Base-by-base conservation (phyloP, 2,329 filamentous ascomycete genomes). In the Ceratocystiopsis minuta region DNA sequence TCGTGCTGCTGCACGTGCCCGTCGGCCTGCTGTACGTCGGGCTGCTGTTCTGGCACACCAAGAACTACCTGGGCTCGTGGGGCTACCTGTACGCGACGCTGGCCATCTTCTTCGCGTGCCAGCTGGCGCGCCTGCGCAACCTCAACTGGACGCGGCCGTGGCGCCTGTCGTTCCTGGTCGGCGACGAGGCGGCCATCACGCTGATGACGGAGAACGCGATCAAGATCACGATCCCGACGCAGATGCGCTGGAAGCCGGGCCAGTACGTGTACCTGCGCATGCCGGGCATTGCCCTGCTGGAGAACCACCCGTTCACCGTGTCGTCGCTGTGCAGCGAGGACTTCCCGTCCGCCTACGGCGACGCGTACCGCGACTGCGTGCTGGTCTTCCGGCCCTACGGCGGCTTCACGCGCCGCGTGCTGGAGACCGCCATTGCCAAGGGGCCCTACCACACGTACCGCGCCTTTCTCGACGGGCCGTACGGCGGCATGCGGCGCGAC, bases 291-390 rank as follows among this genome's bases (percentile, higher is more conserved):
- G 87, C 86, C 0, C 58, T 92, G 2, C 77, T 95, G 45, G 84
- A 94, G 50, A 95, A 93, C 51, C 90, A 96, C 52, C 88, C 88
- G 0, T 96, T 96, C 55, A 96, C 90, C 0, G 87, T 96, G 42
- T 78, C 88, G 2, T 95, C 86, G 1, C 68, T 94, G 9, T 95
- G 86, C 60, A 92, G 83, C 54, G 81, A 92, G 37, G 86, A 94
- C 55, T 93, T 95, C 47, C 85, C 86, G 1, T 94, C 87, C 0
- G 80, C 84, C 45, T 94, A 94, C 52, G 87, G 87, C 24, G 80
- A 90, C 50, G 69, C 81, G 40, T 93, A 88, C 53, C 70, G 86
- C 40, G 88, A 96, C 55, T 86, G 92, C 60, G 80, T 83, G 10
- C 65, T 96, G 15, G 84, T 96, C 1, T 95, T 96, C 63, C 76